Evolutionary conservation across 1,284 basidiomycete species (phyloP), one percentile per base, ranked within the genome.

Genomic region (Butyriboletus appendiculatus): DNA sequence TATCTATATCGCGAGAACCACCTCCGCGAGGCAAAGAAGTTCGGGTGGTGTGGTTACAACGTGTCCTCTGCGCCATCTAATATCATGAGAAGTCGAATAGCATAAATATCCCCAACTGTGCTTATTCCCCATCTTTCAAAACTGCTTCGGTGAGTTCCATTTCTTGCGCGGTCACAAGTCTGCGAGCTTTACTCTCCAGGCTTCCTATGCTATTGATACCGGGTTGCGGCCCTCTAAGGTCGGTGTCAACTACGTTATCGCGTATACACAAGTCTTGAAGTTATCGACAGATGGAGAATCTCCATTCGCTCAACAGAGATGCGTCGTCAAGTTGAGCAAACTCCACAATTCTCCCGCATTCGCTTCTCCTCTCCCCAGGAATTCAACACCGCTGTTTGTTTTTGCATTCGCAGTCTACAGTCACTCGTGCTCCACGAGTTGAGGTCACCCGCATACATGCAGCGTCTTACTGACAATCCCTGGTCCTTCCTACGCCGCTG

Each of bases 11-110:
- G 6, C 26, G 4, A 53, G 57, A 57, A 49, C 20, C 41, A 35
- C 48, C 7, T 62, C 44, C 62, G 15, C 26, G 57, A 64, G 64
- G 61, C 59, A 51, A 45, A 62, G 52, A 66, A 66, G 52, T 12
- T 20, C 38, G 18, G 37, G 45, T 20, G 28, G 63, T 50, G 48
- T 26, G 56, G 37, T 40, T 48, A 5, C 50, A 58, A 50, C 62
- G 52, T 64, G 60, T 33, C 32, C 18, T 6, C 16, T 52, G 32
- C n/a, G 30, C 43, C 45, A 30, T 48, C 52, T 57, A 45, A 60
- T 53, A 16, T 34, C 48, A 42, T 20, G 22, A 38, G 42, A 53
- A 49, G 46, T 39, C 42, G 43, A 14, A 40, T 14, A 39, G 22
- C 48, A 52, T 60, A 60, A 60, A 66, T 62, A 64, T 55, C 48